phyloP scores from a whole-genome alignment of 768 basidiomycete species.

The Tricholoma sp. region DNA sequence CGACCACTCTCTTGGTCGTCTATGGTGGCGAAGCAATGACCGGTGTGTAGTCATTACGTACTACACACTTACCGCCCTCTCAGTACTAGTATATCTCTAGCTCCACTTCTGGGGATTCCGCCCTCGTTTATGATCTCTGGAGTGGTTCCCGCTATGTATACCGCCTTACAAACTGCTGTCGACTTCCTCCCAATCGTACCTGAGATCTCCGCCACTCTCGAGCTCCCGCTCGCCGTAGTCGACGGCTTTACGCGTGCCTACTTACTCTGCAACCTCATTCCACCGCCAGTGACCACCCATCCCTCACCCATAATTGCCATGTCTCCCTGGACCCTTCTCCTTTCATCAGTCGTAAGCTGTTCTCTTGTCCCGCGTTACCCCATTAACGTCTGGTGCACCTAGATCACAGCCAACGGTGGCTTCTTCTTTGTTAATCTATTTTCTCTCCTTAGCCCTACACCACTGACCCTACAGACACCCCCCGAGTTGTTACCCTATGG shows the following conservation, averaged over 20 bases:
- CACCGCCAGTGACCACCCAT: slow-evolving; percentile 58
- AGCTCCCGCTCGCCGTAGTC: slow-evolving; percentile 67
- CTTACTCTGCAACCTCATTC: slow-evolving; percentile 73
- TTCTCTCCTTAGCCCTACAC: slow-evolving; percentile 70
- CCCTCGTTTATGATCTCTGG: slow-evolving; percentile 82
- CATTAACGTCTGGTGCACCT: neutral
- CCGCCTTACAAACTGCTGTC: slow-evolving; percentile 54
- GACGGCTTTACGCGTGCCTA: slow-evolving; percentile 79
- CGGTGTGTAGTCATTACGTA: slow-evolving; percentile 34
- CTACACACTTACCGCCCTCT: slow-evolving; percentile 1
- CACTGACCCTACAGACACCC: slow-evolving; percentile 67
- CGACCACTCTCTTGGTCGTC: slow-evolving; percentile 61
- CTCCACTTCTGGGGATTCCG: slow-evolving; percentile 56
- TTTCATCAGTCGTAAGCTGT: slow-evolving; percentile 62
- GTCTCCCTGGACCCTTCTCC: slow-evolving; percentile 74
- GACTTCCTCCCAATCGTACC: slow-evolving; percentile 56
- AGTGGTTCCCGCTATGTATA: slow-evolving; percentile 58
- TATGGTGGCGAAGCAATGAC: slow-evolving; percentile 75
- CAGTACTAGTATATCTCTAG: slow-evolving; percentile 27
- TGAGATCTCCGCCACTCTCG: slow-evolving; percentile 44
- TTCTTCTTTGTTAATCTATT: slow-evolving; percentile 76
- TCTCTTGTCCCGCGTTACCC: neutral
- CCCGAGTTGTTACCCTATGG: slow-evolving; percentile 77
- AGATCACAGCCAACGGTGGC: slow-evolving; percentile 75
- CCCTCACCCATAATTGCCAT: slow-evolving; percentile 42